Conservation (phyloP, 1,284 basidiomycete genomes). For the Albatrellus sp. region DNA sequence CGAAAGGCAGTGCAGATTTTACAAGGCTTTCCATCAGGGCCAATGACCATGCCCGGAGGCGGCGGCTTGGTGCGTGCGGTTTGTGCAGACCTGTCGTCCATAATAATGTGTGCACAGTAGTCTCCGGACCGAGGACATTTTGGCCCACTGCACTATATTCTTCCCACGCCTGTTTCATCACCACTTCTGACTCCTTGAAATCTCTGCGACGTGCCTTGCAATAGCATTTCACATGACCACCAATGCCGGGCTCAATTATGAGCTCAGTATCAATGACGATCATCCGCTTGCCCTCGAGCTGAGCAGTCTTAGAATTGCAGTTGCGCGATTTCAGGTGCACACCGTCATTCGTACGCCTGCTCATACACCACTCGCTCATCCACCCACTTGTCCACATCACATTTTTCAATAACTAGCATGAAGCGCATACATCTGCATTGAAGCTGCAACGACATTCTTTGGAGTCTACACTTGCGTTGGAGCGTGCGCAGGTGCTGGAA, state of each 20-base stretch:
- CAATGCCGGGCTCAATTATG: neutral
- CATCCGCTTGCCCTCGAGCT: constrained; percentile 62
- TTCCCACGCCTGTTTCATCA: too few relatives aligned
- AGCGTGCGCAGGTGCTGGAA: constrained; percentile 36
- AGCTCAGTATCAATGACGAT: constrained; percentile 26
- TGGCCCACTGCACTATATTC: too few relatives aligned
- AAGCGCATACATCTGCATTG: constrained; percentile 49
- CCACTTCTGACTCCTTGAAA: too few relatives aligned
- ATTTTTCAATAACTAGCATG: constrained; percentile 32
- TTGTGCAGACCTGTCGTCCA: too few relatives aligned
- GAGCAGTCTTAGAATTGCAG: constrained; percentile 45
- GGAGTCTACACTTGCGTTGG: constrained; percentile 34
- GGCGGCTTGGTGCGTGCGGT: constrained; percentile 11
- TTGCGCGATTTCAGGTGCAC: constrained; percentile 52
- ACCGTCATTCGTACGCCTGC: constrained; percentile 8
- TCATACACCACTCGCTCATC: constrained; percentile 16
- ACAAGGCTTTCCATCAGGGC: constrained; percentile 88
- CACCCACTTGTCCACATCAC: constrained; percentile 11
- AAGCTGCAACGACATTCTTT: constrained; percentile 53
- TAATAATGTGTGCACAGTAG: too few relatives aligned
- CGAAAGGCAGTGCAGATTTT: constrained; percentile 80
- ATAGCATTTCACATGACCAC: constrained; percentile 6
- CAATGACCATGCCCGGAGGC: constrained; percentile 76
- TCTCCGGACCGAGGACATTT: too few relatives aligned
- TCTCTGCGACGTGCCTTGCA: neutral